phyloP scores from a whole-genome alignment of 164 flowering plant genomes.

The Dillenia turbinata region DNA sequence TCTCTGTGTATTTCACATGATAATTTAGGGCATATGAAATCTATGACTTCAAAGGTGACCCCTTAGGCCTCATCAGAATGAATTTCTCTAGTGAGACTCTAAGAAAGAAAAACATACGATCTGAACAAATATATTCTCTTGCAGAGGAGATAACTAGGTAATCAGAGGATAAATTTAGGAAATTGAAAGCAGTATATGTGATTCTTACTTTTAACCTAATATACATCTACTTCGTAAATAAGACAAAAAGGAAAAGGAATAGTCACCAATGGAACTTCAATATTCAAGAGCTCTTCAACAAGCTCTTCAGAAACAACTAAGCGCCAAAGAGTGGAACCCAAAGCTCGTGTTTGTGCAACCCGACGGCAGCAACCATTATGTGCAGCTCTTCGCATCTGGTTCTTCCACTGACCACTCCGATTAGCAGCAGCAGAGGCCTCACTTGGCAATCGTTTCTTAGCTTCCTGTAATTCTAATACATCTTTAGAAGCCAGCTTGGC shows the following conservation, averaged over 20 bases:
- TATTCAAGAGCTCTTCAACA: constrained; percentile 44
- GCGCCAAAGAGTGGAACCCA: constrained; percentile 77
- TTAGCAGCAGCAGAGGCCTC: constrained; percentile 88
- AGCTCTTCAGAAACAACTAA: constrained; percentile 77
- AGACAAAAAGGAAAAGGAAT: neutral
- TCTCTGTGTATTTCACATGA: no score
- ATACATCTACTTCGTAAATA: no score
- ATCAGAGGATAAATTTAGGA: no score
- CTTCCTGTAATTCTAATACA: constrained; percentile 51
- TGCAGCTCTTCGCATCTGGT: constrained; percentile 92
- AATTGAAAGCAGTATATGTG: no score
- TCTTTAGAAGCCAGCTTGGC: constrained; percentile 2
- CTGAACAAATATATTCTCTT: no score
- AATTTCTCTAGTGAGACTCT: no score
- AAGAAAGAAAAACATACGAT: no score
- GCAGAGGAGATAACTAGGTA: no score
- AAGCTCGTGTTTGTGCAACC: constrained; percentile 77
- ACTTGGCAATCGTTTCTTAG: constrained; percentile 72
- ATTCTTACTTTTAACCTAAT: no score
- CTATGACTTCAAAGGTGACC: no score
- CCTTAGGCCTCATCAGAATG: no score
- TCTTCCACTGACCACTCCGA: constrained; percentile 88
- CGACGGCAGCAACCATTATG: constrained; percentile 99
- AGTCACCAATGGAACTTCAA: constrained; percentile 78
- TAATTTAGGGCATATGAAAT: no score